Conservation (phyloP, 345 rosid species). For the Draba incana region DNA sequence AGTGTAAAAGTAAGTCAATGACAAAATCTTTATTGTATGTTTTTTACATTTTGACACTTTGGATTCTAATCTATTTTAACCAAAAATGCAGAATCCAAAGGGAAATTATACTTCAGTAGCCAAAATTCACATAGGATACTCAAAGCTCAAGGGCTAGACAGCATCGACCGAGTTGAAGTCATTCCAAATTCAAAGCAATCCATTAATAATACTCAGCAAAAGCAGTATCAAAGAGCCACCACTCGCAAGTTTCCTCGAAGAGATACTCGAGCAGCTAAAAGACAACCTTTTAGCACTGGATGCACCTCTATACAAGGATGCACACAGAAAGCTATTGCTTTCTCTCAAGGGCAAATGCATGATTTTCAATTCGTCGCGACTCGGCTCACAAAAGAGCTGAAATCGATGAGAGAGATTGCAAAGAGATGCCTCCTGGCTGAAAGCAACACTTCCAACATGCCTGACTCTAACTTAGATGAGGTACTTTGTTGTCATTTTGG, state of each 20-base stretch:
- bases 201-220: constrained; percentile 18
- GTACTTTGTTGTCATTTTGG: constrained; percentile 40
- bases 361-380: constrained; percentile 61
- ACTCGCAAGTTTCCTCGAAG: constrained; percentile 46
- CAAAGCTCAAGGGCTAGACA: constrained; percentile 51
- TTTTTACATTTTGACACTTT: constrained; percentile 3
- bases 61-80: constrained; percentile 20
- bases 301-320: constrained; percentile 51
- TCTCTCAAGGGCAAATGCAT: constrained; percentile 76
- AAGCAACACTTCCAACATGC: constrained; percentile 39
- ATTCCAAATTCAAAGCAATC: constrained; percentile 44
- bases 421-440: constrained; percentile 51
- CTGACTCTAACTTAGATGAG: constrained; percentile 56
- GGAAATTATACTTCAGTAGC: constrained; percentile 56
- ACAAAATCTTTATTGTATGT: neutral
- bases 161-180: constrained; percentile 47
- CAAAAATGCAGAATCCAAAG: constrained; percentile 55
- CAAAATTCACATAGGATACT: constrained; percentile 44
- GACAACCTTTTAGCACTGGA: constrained; percentile 41
- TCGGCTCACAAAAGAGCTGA: constrained; percentile 67
- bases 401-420: constrained; percentile 61
- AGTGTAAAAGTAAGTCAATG: constrained; percentile 53
- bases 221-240: constrained; percentile 36
- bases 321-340: constrained; percentile 70
- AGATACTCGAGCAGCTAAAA: constrained; percentile 16